Evolutionary conservation across 352 stramenopile genomes (phyloP), one percentile per base, ranked within the genome.

Genomic region (Pythium rishiriense): DNA sequence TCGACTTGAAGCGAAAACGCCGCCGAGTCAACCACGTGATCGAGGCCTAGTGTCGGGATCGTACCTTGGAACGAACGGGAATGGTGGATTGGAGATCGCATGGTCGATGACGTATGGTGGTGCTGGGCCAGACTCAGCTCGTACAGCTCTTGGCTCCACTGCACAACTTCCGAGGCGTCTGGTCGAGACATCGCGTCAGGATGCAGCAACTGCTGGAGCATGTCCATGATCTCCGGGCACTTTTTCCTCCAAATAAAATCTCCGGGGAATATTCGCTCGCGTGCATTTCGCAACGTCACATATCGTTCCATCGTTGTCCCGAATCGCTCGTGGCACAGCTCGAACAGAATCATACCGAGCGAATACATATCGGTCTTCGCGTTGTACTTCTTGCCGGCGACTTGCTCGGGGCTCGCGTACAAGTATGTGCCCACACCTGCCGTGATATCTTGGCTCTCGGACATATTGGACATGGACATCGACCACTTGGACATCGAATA

Each of bases 301-400:
- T 91, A 94, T 15, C 88, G 84, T 75, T 97, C 90, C 87, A 97
- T 96, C 25, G 83, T 90, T 24, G 90, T 97, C 28, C 70, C 74
- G 67, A 97, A 97, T n/a, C 81, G 74, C 25, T 91, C 83, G 61
- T 96, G 87, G 39, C 85, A 94, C 49, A 97, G 74, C 74, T 97
- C 90, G 42, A 97, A 97, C 8, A 97, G 75, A 43, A 97, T 95
- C 85, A 97, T 96, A 42, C 90, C 90, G 28, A 97, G 76, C 24
- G 88, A 96, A 62, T 94, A 97, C 31, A 97, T 81, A 49, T 97
- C 90, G 8, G 88, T 96, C 72, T 97, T 97, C 33, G 89, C 78
- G 62, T 96, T 90, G 71, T 98, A 98, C 56, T 91, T 87, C 60
- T 92, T 92, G 45, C 85, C 87, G 25, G 85, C 87, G 50, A 96